Evolutionary conservation across 2,329 filamentous ascomycete species (phyloP), one percentile per base, ranked within the genome.

Genomic region (Alternaria novae-zelandiae): DNA sequence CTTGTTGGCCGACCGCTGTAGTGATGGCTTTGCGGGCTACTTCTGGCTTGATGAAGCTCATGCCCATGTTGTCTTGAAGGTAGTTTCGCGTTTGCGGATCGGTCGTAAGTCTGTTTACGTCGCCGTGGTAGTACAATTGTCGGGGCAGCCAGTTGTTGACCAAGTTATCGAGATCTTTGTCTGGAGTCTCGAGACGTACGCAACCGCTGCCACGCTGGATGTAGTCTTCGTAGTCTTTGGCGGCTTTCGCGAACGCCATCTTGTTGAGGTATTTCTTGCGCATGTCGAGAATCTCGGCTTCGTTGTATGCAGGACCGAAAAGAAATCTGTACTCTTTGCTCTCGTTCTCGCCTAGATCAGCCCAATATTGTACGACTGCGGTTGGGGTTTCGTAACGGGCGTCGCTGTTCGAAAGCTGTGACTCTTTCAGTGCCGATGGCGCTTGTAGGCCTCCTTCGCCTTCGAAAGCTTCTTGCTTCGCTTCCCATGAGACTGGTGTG

Each of bases 11-110:
- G 3, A 88, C 79, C 0, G 86, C 82, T 2, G 74, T 85, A 44
- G 86, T 51, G 60, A 88, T 82, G 6, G 86, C 83, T 28, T 78
- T 76, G 5, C 85, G 83, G 20, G 85, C 79, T 2, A 86, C 83
- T 4, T 79, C 73, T 0, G 86, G 85, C 62, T 83, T 82, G 76
- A 88, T 85, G 74, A 83, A 88, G 53, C 82, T 83, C 86, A 88
- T 88, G 59, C 86, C 86, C 86, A 88, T 87, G 73, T 86, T 87
- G 74, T 88, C 86, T 70, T 88, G 86, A 4, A 88, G 75, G 68
- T 87, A 88, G 69, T 88, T 88, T 46, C 86, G 83, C 8, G 86
- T 88, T 71, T 88, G 86, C 20, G 86, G 86, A 70, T 88, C 86
- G 0, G 86, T 87, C 0, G 85, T 87, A 32, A 88, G 77, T 11